Evolutionary conservation across 257 asterid species (phyloP).

Genomic region (Solanum lycopersicoides): DNA sequence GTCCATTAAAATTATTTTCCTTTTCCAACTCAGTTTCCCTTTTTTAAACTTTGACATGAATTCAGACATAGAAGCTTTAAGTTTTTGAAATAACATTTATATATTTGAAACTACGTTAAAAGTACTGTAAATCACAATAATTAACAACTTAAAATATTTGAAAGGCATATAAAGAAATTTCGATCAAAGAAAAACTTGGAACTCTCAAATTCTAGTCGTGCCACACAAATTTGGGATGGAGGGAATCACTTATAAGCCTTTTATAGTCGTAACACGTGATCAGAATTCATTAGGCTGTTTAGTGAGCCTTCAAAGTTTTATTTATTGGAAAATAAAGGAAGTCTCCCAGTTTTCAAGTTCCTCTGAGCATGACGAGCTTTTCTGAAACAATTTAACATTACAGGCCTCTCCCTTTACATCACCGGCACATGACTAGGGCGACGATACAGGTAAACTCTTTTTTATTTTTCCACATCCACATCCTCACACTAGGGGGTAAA

Average conservation of each 20-base stretch:
- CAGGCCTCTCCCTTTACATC: slow-evolving; percentile 98
- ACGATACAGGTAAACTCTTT: slow-evolving; percentile 60
- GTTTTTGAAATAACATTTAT: background rate
- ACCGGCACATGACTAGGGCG: slow-evolving; percentile 82
- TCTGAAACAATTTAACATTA: slow-evolving; percentile 16
- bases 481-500: background rate
- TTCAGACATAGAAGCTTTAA: background rate
- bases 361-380: background rate
- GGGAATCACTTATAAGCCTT: background rate
- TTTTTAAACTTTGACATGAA: background rate
- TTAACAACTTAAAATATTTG: background rate
- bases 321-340: background rate
- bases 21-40: background rate
- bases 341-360: background rate
- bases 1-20: background rate
- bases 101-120: background rate
- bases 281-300: background rate
- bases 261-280: background rate
- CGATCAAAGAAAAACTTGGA: background rate
- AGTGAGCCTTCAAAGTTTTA: background rate
- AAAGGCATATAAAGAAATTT: background rate
- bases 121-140: background rate
- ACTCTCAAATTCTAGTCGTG: background rate
- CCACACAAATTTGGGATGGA: background rate
- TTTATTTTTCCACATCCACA: background rate